Percentiles rank a stretch among this genome's conserved stretches.
These are phyloP conservation scores for Rhytidiadelphus loreus DNA, from an alignment of 225 moss, liverwort and hornwort genomes.

Conservation along the genomic window DNA sequence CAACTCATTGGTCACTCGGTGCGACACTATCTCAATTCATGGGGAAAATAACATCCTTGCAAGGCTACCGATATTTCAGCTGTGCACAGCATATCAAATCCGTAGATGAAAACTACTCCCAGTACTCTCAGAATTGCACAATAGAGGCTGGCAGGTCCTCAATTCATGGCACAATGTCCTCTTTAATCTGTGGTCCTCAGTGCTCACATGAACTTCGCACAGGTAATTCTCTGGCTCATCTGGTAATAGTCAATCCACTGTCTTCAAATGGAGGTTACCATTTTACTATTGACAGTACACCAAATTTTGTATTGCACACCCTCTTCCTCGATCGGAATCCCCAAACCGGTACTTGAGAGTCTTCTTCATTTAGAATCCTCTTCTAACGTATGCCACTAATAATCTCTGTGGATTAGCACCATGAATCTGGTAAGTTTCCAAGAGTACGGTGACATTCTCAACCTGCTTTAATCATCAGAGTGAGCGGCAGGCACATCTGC, in stretches of 20 bases:
- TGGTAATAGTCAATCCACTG: background rate
- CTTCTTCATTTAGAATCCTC: background rate
- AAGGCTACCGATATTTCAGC: background rate
- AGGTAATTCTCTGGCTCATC: background rate
- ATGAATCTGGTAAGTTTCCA: background rate
- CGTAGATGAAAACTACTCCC: conserved; percentile 10
- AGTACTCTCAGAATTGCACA: background rate
- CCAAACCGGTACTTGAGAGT: background rate
- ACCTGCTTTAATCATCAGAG: background rate
- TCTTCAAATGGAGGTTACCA: background rate
- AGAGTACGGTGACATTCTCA: background rate
- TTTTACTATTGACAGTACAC: background rate
- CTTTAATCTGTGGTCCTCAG: background rate
- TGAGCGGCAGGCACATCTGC: background rate
- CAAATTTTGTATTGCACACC: background rate
- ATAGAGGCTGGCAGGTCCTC: conserved; percentile 11
- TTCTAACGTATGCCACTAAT: background rate
- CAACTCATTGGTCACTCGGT: background rate
- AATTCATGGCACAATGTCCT: background rate
- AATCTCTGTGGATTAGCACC: background rate
- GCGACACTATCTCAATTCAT: background rate
- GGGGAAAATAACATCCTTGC: background rate
- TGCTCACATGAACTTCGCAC: background rate
- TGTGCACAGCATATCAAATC: background rate
- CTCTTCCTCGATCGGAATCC: background rate